Evolutionary conservation across 2,329 filamentous ascomycete species (phyloP).

Genomic region (Pyrenophora teres): DNA sequence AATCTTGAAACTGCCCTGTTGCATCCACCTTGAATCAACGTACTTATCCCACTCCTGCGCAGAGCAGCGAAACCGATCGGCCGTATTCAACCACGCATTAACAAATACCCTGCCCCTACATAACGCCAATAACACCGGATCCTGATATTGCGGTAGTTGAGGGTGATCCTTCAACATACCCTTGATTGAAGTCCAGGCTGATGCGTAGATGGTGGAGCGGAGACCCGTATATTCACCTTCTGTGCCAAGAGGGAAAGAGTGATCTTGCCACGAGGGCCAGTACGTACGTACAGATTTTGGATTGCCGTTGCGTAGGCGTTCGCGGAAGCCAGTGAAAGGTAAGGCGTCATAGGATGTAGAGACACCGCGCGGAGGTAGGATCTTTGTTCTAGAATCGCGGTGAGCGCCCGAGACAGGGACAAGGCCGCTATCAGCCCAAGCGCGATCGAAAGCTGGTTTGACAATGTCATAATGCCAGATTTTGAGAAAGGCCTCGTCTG

Average conservation of each 20-base stretch:
- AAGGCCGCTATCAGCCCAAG: slow-evolving; percentile 20
- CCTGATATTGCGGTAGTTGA: slow-evolving; percentile 12
- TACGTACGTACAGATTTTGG: background rate
- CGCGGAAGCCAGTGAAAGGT: slow-evolving; percentile 1
- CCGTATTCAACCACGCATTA: background rate
- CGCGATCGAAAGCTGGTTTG: slow-evolving; percentile 24
- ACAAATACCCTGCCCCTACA: slow-evolving; percentile 6
- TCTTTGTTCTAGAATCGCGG: background rate
- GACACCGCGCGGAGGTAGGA: background rate
- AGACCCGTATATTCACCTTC: slow-evolving; percentile 9
- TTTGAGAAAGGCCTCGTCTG: slow-evolving; percentile 13
- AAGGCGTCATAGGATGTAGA: slow-evolving; percentile 7
- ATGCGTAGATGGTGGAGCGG: slow-evolving; percentile 5
- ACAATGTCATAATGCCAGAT: slow-evolving; percentile 29
- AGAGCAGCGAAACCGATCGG: slow-evolving; percentile 10
- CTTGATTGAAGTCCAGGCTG: slow-evolving; percentile 21
- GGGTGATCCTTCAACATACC: slow-evolving; percentile 20
- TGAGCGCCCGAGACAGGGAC: background rate
- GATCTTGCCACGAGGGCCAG: slow-evolving; percentile 20
- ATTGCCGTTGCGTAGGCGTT: background rate
- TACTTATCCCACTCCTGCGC: slow-evolving; percentile 22
- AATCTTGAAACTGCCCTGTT: slow-evolving; percentile 16
- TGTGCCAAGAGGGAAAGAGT: background rate
- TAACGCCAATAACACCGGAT: slow-evolving; percentile 19
- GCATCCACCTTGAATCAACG: slow-evolving; percentile 19